Conservation (phyloP, 176 grass and related monocot genomes). For the Rhynchospora breviuscula region DNA sequence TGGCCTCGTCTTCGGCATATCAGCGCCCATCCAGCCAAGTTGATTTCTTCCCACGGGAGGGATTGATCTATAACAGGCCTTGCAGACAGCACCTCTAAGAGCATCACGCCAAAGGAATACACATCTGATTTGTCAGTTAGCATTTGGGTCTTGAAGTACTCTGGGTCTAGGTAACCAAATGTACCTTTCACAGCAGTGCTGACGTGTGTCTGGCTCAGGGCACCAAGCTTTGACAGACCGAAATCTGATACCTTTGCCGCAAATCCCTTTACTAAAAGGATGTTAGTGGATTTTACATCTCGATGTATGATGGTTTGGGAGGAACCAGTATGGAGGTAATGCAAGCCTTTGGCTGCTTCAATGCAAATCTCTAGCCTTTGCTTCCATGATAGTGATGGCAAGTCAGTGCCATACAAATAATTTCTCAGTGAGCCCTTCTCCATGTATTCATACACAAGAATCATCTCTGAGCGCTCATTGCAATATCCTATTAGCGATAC, state of each 20-base stretch:
- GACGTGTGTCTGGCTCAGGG: conserved; percentile 47
- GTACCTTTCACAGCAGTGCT: conserved; percentile 64
- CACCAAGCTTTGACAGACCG: conserved; percentile 55
- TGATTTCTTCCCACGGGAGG: conserved; percentile 41
- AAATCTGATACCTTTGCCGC: conserved; percentile 68
- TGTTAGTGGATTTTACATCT: conserved; percentile 35
- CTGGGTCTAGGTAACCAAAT: conserved; percentile 63
- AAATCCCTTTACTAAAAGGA: conserved; percentile 40
- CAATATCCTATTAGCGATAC: conserved; percentile 74
- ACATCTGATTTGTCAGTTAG: conserved; percentile 74
- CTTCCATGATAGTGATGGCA: conserved; percentile 42
- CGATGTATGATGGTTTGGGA: conserved; percentile 43
- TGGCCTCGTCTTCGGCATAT: conserved; percentile 15
- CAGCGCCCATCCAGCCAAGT: conserved; percentile 51
- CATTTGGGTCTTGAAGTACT: conserved; percentile 72
- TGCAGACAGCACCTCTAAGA: conserved; percentile 67
- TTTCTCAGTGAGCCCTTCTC: conserved; percentile 58
- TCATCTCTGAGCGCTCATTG: conserved; percentile 66
- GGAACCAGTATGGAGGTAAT: conserved; percentile 48
- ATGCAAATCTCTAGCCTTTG: conserved; percentile 67
- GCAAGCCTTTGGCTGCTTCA: conserved; percentile 40
- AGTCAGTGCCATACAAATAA: conserved; percentile 45
- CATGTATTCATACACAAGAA: conserved; percentile 79
- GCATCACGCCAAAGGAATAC: conserved; percentile 72
- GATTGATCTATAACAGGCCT: conserved; percentile 60